Base-by-base conservation (phyloP, 2,329 filamentous ascomycete genomes). In the Trichoderma cornu-damae region DNA sequence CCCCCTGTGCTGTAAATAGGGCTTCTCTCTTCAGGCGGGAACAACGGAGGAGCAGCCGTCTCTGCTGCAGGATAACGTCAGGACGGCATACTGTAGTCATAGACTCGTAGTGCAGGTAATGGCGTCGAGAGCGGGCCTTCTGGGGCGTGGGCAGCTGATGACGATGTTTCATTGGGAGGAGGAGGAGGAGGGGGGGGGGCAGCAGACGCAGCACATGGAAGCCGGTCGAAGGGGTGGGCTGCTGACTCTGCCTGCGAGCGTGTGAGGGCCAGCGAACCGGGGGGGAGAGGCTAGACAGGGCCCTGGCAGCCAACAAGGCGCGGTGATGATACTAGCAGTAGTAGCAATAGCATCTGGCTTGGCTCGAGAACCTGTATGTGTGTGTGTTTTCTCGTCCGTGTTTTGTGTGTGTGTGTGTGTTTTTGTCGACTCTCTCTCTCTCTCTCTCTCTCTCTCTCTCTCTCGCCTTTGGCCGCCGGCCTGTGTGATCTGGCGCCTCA, bases 111-210 rank as follows among this genome's bases (percentile, higher is more conserved):
- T n/a, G n/a, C n/a, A n/a, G n/a, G n/a, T 34, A 56, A 56, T 55
- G 56, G 43, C 32, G 43, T 26, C 40, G 22, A 26, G 20, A 24
- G 40, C 49, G 49, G 49, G 49, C 49, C 49, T 52, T 2, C n/a
- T 37, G 24, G 34, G 57, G 37, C 24, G 57, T 44, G 57, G 37
- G 40, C 51, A 56, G 57, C 51, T 59, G 57, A 59, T 56, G 57
- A 49, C 35, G 51, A 43, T 56, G 43, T 55, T 35, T 48, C 48
- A 53, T 37, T 48, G 43, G 53, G 38, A 28, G 16, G 50, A 28
- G 26, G 50, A 18, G 26, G n/a, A n/a, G n/a, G n/a, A n/a, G n/a
- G 38, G 16, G 50, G 38, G 26, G 50, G 28, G 26, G n/a, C 11
- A 26, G 34, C 42, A 30, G 34, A n/a, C n/a, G n/a, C 20, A 51